Percentiles rank a stretch among this genome's conserved stretches.
These are phyloP conservation scores for Globisporangium echinulatum DNA, from an alignment of 352 stramenopile genomes.

Conservation along the genomic window DNA sequence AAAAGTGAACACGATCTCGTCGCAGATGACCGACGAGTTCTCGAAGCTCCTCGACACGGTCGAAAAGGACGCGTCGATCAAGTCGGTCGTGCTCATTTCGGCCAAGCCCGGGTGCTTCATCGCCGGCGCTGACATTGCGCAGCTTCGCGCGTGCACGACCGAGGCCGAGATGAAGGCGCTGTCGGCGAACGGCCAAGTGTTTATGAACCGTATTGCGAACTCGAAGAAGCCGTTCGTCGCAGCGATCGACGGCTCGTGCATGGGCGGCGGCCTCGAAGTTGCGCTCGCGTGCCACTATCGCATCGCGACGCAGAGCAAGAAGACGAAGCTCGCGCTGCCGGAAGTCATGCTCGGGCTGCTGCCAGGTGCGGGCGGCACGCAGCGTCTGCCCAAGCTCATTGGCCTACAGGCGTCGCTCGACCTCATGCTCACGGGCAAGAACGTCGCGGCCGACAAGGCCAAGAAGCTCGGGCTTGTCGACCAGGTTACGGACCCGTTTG, in stretches of 20 bases:
- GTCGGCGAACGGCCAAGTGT: slow-evolving; percentile 90
- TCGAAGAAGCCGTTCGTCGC: slow-evolving; percentile 94
- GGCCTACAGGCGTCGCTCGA: slow-evolving; percentile 91
- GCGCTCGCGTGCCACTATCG: slow-evolving; percentile 97
- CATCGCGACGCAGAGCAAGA: slow-evolving; percentile 92
- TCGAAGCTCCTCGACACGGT: slow-evolving; percentile 85
- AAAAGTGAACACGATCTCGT: slow-evolving; percentile 92
- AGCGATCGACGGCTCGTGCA: slow-evolving; percentile 94
- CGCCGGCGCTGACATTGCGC: slow-evolving; percentile 96
- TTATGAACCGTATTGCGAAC: slow-evolving; percentile 88
- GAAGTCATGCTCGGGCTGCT: slow-evolving; percentile 97
- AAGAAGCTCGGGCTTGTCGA: slow-evolving; percentile 98
- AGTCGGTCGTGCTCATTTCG: slow-evolving; percentile 97
- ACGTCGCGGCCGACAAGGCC: slow-evolving; percentile 93
- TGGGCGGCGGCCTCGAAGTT: slow-evolving; percentile 96
- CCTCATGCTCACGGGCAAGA: slow-evolving; percentile 98
- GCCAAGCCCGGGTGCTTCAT: slow-evolving; percentile 98
- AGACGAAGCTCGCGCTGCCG: slow-evolving; percentile 95
- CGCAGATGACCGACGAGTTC: slow-evolving; percentile 88
- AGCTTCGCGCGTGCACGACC: slow-evolving; percentile 86
- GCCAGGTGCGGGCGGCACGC: slow-evolving; percentile 96
- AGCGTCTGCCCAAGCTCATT: slow-evolving; percentile 93
- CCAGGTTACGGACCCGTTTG: slow-evolving; percentile 87
- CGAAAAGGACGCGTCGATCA: slow-evolving; percentile 87
- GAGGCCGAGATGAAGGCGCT: slow-evolving; percentile 91